phyloP scores from a whole-genome alignment of 164 flowering plant species.

The Chloranthus sessilifolius region DNA sequence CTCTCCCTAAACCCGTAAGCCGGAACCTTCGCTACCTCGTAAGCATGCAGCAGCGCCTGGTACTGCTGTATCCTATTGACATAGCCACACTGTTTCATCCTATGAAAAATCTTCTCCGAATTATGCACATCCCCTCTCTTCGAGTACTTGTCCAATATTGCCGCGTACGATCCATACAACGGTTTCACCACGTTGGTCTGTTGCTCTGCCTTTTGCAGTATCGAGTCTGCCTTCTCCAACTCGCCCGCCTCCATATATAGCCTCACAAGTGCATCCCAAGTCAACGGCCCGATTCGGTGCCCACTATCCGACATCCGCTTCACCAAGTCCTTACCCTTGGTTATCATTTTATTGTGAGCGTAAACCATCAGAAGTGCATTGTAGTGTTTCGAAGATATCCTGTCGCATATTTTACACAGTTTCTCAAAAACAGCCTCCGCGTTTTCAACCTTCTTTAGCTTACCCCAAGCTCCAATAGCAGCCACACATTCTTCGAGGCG shows the following conservation, averaged over 20 bases:
- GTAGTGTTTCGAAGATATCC: constrained; percentile 34
- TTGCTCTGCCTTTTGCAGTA: constrained; percentile 56
- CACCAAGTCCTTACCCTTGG: constrained; percentile 71
- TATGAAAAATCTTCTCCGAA: constrained; percentile 63
- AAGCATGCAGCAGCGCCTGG: constrained; percentile 51
- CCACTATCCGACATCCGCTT: constrained; percentile 62
- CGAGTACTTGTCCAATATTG: constrained; percentile 59
- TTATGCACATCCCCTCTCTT: constrained; percentile 76
- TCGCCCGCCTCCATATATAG: constrained; percentile 85
- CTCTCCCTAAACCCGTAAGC: constrained; percentile 79
- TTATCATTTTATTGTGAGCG: constrained; percentile 52
- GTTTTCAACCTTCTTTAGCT: constrained; percentile 49
- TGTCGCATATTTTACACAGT: constrained; percentile 33
- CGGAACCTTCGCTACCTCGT: constrained; percentile 60
- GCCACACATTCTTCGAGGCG: constrained; percentile 43
- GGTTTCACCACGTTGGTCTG: constrained; percentile 39
- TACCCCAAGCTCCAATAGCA: constrained; percentile 83
- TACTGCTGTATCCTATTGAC: constrained; percentile 36
- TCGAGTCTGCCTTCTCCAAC: constrained; percentile 73
- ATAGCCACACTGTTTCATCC: constrained; percentile 62
- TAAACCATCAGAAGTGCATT: constrained; percentile 52
- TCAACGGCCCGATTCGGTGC: constrained; percentile 44
- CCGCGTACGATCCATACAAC: constrained; percentile 39
- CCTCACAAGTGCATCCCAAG: constrained; percentile 71
- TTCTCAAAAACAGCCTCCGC: constrained; percentile 71